Percentiles rank a stretch among this genome's conserved stretches.
Evolutionary conservation across 257 asterid genomes (phyloP).

Genomic region (Scutellaria galericulata): DNA sequence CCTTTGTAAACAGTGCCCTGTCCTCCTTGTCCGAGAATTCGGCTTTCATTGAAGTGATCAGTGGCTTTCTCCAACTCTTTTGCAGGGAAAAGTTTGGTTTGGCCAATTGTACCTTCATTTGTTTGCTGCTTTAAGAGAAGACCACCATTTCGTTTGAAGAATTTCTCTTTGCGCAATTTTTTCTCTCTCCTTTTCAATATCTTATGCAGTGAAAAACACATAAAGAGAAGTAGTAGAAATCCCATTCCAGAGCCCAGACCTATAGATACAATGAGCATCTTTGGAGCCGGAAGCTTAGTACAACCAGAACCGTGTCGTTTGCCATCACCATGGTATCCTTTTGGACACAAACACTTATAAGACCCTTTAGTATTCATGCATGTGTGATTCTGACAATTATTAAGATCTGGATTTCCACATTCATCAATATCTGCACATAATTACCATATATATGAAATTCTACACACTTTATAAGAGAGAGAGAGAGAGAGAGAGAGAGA

Average conservation of each 20-base stretch:
- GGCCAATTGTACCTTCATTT: background rate
- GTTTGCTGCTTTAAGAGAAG: conserved; percentile 28
- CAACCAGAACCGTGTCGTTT: background rate
- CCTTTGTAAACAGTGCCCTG: conserved; percentile 40
- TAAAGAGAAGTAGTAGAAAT: conserved; percentile 7
- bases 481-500: too few species aligned
- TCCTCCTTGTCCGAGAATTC: conserved; percentile 36
- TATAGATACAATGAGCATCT: background rate
- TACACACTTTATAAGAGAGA: background rate
- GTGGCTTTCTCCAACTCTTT: conserved; percentile 32
- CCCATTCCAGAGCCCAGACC: conserved; percentile 28
- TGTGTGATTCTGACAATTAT: background rate
- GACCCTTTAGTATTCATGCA: background rate
- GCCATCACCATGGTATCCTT: conserved; percentile 13
- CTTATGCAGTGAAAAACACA: background rate
- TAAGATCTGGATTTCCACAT: background rate
- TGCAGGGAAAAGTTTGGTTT: conserved; percentile 17
- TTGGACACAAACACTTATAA: conserved; percentile 2
- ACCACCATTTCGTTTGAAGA: conserved; percentile 32
- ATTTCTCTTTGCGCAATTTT: conserved; percentile 1
- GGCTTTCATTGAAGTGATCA: conserved; percentile 25
- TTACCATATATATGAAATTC: too few species aligned
- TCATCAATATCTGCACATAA: conserved; percentile 27
- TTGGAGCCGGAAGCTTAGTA: too few species aligned
- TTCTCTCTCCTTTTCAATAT: background rate